Evolutionary conservation across 768 basidiomycete genomes (phyloP).

Genomic region (Cystofilobasidium macerans): DNA sequence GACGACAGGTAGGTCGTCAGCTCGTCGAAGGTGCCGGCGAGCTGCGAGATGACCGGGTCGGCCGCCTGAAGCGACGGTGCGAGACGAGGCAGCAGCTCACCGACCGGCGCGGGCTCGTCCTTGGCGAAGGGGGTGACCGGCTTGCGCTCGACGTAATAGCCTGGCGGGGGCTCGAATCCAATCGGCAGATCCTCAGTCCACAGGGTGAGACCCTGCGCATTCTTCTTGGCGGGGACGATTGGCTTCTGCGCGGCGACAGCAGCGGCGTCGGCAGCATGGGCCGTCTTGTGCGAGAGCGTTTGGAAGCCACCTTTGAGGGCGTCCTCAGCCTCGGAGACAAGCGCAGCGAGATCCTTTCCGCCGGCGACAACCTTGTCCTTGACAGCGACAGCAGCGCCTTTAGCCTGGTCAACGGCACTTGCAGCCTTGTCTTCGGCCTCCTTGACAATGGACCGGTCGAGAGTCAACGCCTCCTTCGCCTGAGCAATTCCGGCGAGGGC

Average conservation of each 20-base stretch:
- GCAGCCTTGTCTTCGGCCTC: slow-evolving; percentile 19
- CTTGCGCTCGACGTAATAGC: slow-evolving; percentile 53
- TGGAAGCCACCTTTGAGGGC: slow-evolving; percentile 22
- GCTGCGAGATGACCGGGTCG: slow-evolving; percentile 86
- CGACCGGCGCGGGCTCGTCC: not conserved
- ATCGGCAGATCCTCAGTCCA: slow-evolving; percentile 60
- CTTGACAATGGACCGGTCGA: slow-evolving; percentile 26
- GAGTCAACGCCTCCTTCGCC: slow-evolving; percentile 4
- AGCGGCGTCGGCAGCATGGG: slow-evolving; percentile 35
- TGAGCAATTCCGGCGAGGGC: slow-evolving; percentile 29
- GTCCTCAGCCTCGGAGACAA: slow-evolving; percentile 25
- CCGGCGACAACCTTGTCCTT: slow-evolving; percentile 30
- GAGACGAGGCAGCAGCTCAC: slow-evolving; percentile 52
- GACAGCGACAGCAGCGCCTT: slow-evolving; percentile 27
- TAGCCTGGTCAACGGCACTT: slow-evolving; percentile 11
- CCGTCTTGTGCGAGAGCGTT: slow-evolving; percentile 32
- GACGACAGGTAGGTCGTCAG: slow-evolving; percentile 72
- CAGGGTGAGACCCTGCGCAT: slow-evolving; percentile 46
- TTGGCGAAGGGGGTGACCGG: slow-evolving; percentile 21
- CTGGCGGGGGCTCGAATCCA: slow-evolving; percentile 87
- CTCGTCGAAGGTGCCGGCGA: slow-evolving; percentile 84
- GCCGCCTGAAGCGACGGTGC: slow-evolving; percentile 69
- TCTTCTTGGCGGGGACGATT: slow-evolving; percentile 24
- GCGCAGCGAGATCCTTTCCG: slow-evolving; percentile 24
- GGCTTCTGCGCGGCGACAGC: slow-evolving; percentile 33